Evolutionary conservation across 106 monocot species (phyloP), one percentile per base, ranked within the genome.

Genomic region (Agapanthus africanus): DNA sequence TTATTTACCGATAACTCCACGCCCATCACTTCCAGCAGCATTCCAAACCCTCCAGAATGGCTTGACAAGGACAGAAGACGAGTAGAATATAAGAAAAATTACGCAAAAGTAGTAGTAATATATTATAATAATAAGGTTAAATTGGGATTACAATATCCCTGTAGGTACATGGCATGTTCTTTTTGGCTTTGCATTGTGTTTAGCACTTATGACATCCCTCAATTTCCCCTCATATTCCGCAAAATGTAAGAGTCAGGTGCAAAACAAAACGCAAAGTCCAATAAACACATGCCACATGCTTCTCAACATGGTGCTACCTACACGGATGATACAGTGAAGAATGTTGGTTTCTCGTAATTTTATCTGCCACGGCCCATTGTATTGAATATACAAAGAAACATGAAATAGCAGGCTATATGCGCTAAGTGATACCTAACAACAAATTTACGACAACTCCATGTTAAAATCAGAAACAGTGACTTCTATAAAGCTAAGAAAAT

Each of bases 41-140:
- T 84, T 91, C 95, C 95, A 95, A 15, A 95, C 86, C 60, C 91
- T 88, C 95, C 95, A 95, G 54, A 95, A 95, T 49, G 95, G 95
- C 91, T 95, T 42, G 28, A 66, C 26, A 66, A 44, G 16, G 42
- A n/a, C 9, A 66, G 40, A 66, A 44, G 40, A 44, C 30, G 28
- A 66, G 15, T 2, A 0, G 1, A 19, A 19, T 47, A 5, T 47
- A 15, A 47, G 46, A 15, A 47, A 47, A 47, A 47, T 47, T n/a
- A n/a, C 56, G 31, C 13, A n/a, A n/a, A n/a, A n/a, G n/a, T n/a
- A n/a, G n/a, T n/a, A n/a, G n/a, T n/a, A n/a, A n/a, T n/a, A n/a
- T n/a, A n/a, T n/a, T n/a, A n/a, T n/a, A n/a, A n/a, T n/a, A n/a
- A n/a, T n/a, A n/a, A n/a, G n/a, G n/a, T n/a, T n/a, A n/a, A n/a